Base-by-base conservation (phyloP, 2,329 filamentous ascomycete species). In the Sporothrix curviconia region DNA sequence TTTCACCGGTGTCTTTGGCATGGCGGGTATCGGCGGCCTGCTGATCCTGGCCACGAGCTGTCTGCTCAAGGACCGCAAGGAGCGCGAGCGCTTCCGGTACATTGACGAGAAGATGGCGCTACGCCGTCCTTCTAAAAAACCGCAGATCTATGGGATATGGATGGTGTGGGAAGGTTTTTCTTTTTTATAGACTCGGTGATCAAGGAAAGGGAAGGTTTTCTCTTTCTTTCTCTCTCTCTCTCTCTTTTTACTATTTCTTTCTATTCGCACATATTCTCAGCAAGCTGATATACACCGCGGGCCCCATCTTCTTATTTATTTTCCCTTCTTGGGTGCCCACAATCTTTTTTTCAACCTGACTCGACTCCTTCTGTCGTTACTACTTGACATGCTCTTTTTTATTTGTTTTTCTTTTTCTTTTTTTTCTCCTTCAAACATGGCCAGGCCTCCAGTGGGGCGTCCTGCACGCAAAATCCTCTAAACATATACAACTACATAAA, bases 1-100 rank as follows among this genome's bases (percentile, higher is more conserved):
- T 67, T 94, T 92, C 70, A 94, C 89, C 1, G 83, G 83, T 24
- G 78, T 87, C 56, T 94, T 94, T 69, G 89, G 87, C 61, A 84
- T 92, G 69, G 88, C 92, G 60, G 88, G 83, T 57, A 69, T 90
- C 62, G 84, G 91, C 67, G 80, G 79, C 42, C 66, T 89, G 53
- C 76, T 92, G 50, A 74, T 92, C 63, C 74, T 92, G 57, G 81
- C 83, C 63, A 84, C 86, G 12, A 85, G 86, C 30, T 90, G 90
- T 72, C 77, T 94, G 44, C 77, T 90, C 65, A 92, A 91, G 78
- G 85, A 90, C 66, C 84, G 89, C 67, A 88, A 87, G 72, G 89
- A 94, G 75, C 82, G 83, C 66, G 84, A 88, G 71, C 79, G 89
- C 59, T 94, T 90, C 74, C 82, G 84, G 59, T 80, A 88, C 67